Base-by-base conservation (phyloP, 768 basidiomycete species). In the Cystobasidium tubakii region DNA sequence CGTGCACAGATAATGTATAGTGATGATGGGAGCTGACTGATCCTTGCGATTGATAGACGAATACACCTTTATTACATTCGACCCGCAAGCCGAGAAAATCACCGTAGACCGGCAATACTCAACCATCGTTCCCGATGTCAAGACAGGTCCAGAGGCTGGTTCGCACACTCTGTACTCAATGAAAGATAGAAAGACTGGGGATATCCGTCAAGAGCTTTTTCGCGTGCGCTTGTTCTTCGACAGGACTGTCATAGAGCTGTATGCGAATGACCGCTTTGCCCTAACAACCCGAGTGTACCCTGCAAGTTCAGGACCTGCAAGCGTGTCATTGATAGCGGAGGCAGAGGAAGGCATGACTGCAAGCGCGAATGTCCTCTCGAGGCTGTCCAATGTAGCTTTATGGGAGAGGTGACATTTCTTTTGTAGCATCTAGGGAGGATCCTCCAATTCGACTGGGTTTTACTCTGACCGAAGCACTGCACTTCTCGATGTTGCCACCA, bases 261-360 rank as follows among this genome's bases (percentile, higher is more conserved):
- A 57, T 33, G 54, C 54, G 25, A 57, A 57, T 33, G 54, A 57
- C 19, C 54, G 54, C 19, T 57, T 57, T 19, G 54, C 54, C 31
- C 31, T 57, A 6, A 6, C 54, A 25, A 57, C 54, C 12, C 54
- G 54, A 25, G 19, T 57, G 12, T 57, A 57, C 19, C 54, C 54
- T 25, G 54, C 54, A 25, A 19, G 54, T 19, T 25, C 23, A 33
- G 54, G 54, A 25, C 54, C 54, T 57, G 54, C 54, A 39, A 39
- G 39, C 15, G 39, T 39, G 15, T 39, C 39, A 15, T 15, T 39
- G 39, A 39, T 39, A 39, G 39, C 39, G 6, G 39, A 39, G 6
- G 15, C 39, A 39, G 15, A 15, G 7, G 39, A 39, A 39, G 39
- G 39, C 39, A 39, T 39, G 39, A 6, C 39, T 15, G 39, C 7